Evolutionary conservation across 2,329 filamentous ascomycete species (phyloP), one percentile per base, ranked within the genome.

Genomic region (Ceratocystis variospora): DNA sequence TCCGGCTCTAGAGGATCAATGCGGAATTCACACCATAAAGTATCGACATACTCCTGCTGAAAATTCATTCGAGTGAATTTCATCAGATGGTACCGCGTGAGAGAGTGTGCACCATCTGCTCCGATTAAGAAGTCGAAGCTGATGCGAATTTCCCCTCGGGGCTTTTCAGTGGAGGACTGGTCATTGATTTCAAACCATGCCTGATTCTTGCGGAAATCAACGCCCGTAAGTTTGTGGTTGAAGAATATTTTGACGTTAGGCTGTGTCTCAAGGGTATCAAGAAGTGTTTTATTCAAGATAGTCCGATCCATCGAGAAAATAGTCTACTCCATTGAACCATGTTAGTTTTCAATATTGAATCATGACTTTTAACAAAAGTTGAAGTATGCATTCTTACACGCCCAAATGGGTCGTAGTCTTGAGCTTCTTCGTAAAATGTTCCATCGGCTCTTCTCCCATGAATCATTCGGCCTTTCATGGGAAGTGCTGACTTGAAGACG

Each of bases 401-500:
- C 68, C 92, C 92, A 71, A 94, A 87, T 8, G 89, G 81, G 75
- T 99, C 94, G 74, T 99, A 99, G 69, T 87, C 83, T 75, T 99
- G 94, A n/a, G 89, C 78, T 68, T 86, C 83, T 72, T 93, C 86
- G 71, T 86, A 89, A 61, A 95, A 76, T 28, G 83, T 76, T 3
- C 90, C 89, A 19, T 81, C 77, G 7, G 82, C 79, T 22, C 79
- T 79, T 71, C 79, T 80, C 44, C 90, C 85, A 73, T 99, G 94
- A 69, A 99, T 95, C 94, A 99, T 99, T 31, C 94, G 89, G 12
- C 92, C 94, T 74, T 88, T 81, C 91, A 99, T 96, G 10, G 93
- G 92, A 68, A 97, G 90, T 0, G 92, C 93, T 63, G 87, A 84
- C 0, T 78, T 79, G 71, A 96, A 80, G 41, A 97, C 84, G 71